Evolutionary conservation across 1,284 basidiomycete species (phyloP), one percentile per base, ranked within the genome.

Genomic region (Ganoderma meredithae): DNA sequence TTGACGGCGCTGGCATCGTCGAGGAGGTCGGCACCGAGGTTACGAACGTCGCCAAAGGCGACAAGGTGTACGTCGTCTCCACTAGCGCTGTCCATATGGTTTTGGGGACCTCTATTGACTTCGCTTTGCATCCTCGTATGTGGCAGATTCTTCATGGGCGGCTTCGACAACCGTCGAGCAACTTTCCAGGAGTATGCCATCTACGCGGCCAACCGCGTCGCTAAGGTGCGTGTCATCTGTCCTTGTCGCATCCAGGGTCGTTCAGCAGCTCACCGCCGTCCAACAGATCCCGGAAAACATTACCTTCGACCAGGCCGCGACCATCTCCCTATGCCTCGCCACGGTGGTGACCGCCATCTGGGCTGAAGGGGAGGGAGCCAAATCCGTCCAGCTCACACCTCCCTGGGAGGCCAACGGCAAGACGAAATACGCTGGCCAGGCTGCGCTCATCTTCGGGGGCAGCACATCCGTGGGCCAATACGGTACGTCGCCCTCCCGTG

Each of bases 1-100:
- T 74, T 4, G 87, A 88, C 70, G 81, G 78, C 60, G 79, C 81
- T 4, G 87, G 87, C 1, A 75, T 78, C 5, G 81, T 88, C 33
- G 81, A 82, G n/a, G 76, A 77, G 44, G 73, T 87, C 9, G 86
- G 85, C 6, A 73, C 78, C 19, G 81, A 79, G 0, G 83, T 86
- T 1, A 72, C 74, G 0, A 67, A 74, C 41, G 79, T 87, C 71
- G 73, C 77, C n/a, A 79, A 82, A 9, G 86, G 87, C 2, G 84
- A 87, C 64, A 81, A 76, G 72, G 84, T 88, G 83, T 84, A 63
- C 27, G 62, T 55, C 13, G 25, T 53, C 22, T 53, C 27, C 44
- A 47, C 17, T 41, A 41, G 10, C 40, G 40, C 40, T 15, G 10
- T 15, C 40, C 40, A 41, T 9, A 12, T 41, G 40, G 12, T 41